Percentiles rank a stretch among this genome's conserved stretches.
Evolutionary conservation across 768 basidiomycete genomes (phyloP).

Genomic region (Inosperma sp.): DNA sequence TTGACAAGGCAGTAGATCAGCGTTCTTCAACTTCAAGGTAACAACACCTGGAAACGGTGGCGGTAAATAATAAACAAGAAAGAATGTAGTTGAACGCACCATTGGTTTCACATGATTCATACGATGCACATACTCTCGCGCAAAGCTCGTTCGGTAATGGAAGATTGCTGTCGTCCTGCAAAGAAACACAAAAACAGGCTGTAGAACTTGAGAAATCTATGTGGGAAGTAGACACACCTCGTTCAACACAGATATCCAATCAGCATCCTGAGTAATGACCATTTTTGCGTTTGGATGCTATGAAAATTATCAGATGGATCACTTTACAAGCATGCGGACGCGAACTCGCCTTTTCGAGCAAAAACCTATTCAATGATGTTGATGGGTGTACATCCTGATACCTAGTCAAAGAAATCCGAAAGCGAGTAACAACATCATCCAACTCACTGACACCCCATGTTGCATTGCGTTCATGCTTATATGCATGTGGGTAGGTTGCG

Average conservation of each 20-base stretch:
- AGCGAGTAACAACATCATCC: not conserved
- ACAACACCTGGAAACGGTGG: too few relatives aligned
- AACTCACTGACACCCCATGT: not conserved
- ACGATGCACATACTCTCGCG: not conserved
- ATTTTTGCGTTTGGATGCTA: not conserved
- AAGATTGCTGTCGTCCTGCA: not conserved
- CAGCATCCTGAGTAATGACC: not conserved
- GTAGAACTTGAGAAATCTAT: not conserved
- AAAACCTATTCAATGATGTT: not conserved
- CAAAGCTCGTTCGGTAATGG: not conserved
- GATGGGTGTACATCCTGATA: not conserved
- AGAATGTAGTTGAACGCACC: too few relatives aligned
- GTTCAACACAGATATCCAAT: not conserved
- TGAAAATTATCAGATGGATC: not conserved
- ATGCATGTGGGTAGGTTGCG: too few relatives aligned
- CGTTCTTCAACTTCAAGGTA: not conserved
- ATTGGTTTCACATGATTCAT: not conserved
- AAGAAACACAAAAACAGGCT: not conserved
- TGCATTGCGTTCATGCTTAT: not conserved
- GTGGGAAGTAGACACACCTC: too few relatives aligned
- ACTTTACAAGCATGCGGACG: not conserved
- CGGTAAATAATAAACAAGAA: too few relatives aligned
- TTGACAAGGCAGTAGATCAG: too few relatives aligned
- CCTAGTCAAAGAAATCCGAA: not conserved
- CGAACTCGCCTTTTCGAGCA: not conserved